Conservation (phyloP, 2,329 filamentous ascomycete genomes). For the Teratosphaeria zuluensis region DNA sequence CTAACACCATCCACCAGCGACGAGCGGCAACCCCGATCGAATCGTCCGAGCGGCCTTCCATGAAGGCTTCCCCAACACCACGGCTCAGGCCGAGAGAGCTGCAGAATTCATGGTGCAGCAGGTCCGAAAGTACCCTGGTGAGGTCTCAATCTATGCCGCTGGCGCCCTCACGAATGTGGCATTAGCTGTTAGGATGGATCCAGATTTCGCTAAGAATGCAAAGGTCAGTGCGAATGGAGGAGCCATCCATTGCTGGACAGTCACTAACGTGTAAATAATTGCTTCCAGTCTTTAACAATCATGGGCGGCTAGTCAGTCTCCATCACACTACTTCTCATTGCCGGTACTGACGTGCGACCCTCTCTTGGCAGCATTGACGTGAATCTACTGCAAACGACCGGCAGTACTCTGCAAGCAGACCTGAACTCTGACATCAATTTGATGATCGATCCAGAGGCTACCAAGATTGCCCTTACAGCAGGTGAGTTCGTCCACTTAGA, state of each 20-base stretch:
- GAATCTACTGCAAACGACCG: slow-evolving; percentile 21
- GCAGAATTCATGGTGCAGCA: slow-evolving; percentile 38
- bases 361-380: slow-evolving; percentile 28
- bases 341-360: not conserved
- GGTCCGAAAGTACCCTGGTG: slow-evolving; percentile 40
- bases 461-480: slow-evolving; percentile 41
- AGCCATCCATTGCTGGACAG: not conserved
- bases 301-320: slow-evolving; percentile 38
- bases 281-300: slow-evolving; percentile 22
- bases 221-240: slow-evolving; percentile 29
- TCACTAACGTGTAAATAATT: not conserved
- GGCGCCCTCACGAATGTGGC: slow-evolving; percentile 43
- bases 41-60: slow-evolving; percentile 34
- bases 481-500: not conserved
- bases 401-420: slow-evolving; percentile 17
- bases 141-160: slow-evolving; percentile 40
- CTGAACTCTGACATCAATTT: slow-evolving; percentile 37
- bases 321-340: not conserved
- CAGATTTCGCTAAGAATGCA: slow-evolving; percentile 36
- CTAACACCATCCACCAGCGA: not conserved
- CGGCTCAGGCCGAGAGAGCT: slow-evolving; percentile 29
- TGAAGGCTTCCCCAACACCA: slow-evolving; percentile 40
- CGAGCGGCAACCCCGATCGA: slow-evolving; percentile 33
- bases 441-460: slow-evolving; percentile 42
- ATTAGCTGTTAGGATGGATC: slow-evolving; percentile 37